phyloP scores from a whole-genome alignment of 257 asterid genomes.

The Solanum ahanhuiri region DNA sequence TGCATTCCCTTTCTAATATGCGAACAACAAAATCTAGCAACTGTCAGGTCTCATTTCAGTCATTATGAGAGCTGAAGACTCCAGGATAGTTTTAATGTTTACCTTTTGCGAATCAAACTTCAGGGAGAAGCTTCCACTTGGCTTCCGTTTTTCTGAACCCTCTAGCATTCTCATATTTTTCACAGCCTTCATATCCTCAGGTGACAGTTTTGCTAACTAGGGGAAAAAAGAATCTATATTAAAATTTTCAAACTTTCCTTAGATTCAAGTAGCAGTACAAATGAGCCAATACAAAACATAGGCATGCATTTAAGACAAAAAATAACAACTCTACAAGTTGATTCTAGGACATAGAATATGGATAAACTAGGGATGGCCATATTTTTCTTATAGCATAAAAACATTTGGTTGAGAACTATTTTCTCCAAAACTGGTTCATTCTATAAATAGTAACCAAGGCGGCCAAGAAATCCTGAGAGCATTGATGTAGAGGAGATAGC shows the following conservation, averaged over 20 bases:
- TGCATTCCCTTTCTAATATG: constrained; percentile 62
- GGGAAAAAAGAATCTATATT: constrained; percentile 6
- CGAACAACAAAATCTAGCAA: constrained; percentile 21
- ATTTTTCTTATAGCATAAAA: background rate
- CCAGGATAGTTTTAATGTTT: background rate
- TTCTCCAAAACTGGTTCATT: background rate
- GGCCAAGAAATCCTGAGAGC: background rate
- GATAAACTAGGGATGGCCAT: background rate
- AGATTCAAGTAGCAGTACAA: background rate
- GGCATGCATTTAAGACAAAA: background rate
- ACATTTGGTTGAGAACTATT: background rate
- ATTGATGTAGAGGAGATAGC: background rate
- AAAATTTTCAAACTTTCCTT: background rate
- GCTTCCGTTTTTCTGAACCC: constrained; percentile 48
- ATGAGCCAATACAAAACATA: background rate
- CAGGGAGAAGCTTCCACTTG: constrained; percentile 69
- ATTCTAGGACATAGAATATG: background rate
- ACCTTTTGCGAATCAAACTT: constrained; percentile 93
- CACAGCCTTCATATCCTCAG: constrained; percentile 81
- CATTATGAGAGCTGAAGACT: background rate
- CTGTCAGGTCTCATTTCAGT: constrained; percentile 18
- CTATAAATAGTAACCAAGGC: background rate
- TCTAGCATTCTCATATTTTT: constrained; percentile 77
- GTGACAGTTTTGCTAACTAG: constrained; percentile 81
- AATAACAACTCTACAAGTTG: background rate